phyloP scores from a whole-genome alignment of 805 yeast genomes.

The Candida silvatica region DNA sequence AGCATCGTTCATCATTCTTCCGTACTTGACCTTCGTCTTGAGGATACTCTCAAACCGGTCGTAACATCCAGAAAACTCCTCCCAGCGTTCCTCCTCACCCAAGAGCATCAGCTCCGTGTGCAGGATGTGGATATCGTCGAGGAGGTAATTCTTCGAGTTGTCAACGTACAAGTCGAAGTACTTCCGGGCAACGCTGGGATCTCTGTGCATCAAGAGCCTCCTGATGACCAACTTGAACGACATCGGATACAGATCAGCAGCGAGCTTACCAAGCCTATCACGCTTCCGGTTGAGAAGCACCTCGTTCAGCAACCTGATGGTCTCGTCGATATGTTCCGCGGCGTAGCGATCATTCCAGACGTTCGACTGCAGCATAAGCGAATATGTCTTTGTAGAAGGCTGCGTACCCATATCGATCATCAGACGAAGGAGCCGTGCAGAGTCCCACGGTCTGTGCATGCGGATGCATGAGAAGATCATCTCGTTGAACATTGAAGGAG shows the following conservation, averaged over 20 bases:
- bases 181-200: constrained; percentile 17
- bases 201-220: constrained; percentile 11
- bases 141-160: constrained; percentile 13
- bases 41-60: constrained; percentile 15
- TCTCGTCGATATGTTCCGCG: constrained; percentile 11
- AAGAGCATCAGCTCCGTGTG: constrained; percentile 19
- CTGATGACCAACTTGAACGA: constrained; percentile 16
- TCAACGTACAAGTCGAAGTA: constrained; percentile 21
- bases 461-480: constrained; percentile 17
- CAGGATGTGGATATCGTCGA: constrained; percentile 21
- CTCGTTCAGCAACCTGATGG: constrained; percentile 15
- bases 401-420: constrained; percentile 9
- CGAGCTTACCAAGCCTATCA: constrained; percentile 15
- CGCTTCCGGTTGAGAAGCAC: constrained; percentile 12
- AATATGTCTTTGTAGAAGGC: constrained; percentile 19
- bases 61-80: constrained; percentile 22
- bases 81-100: constrained; percentile 25
- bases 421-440: constrained; percentile 11
- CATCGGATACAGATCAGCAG: constrained; percentile 17
- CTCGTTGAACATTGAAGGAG: constrained; percentile 17
- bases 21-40: constrained; percentile 8
- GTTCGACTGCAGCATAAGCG: constrained; percentile 19
- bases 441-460: constrained; percentile 11
- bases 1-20: too few species aligned
- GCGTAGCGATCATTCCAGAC: constrained; percentile 8